A percentile compares a stretch with the other conserved stretches of the same genome.
phyloP scores from a whole-genome alignment of 768 basidiomycete species.

The Pulveroboletus sp. region DNA sequence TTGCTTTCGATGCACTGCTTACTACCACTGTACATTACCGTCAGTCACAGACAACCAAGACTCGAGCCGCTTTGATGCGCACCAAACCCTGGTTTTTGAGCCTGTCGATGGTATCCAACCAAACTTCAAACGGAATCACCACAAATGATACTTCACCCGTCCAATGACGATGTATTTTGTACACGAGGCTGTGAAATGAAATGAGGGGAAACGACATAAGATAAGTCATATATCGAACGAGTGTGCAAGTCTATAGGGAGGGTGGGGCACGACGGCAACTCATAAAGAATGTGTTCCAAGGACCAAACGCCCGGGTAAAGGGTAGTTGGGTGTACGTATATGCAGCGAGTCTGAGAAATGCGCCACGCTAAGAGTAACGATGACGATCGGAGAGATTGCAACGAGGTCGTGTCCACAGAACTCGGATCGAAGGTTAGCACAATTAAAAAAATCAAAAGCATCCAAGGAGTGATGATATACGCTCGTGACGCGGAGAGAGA shows the following conservation, averaged over 20 bases:
- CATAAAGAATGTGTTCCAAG: not conserved
- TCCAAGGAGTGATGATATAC: constrained; percentile 4
- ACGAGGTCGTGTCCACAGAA: constrained; percentile 9
- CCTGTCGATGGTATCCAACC: not conserved
- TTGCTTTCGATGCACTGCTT: not conserved
- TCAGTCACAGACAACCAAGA: not conserved
- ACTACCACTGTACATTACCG: not conserved
- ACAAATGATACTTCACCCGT: too few relatives aligned
- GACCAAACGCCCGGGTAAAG: not conserved
- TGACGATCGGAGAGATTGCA: not conserved
- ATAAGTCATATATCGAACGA: too few relatives aligned
- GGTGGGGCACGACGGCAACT: not conserved
- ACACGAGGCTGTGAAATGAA: too few relatives aligned
- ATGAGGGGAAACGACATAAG: too few relatives aligned
- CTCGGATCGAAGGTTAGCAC: constrained; percentile 2
- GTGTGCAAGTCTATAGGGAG: too few relatives aligned
- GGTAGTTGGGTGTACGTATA: not conserved
- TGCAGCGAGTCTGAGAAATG: constrained; percentile 5
- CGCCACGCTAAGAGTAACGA: not conserved
- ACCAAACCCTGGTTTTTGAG: not conserved
- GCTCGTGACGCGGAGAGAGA: not conserved
- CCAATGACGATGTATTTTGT: too few relatives aligned
- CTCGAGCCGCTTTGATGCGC: not conserved
- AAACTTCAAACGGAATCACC: too few relatives aligned
- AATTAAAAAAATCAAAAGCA: constrained; percentile 10